phyloP scores from a whole-genome alignment of 2,329 filamentous ascomycete genomes.

The Xylariaceae sp. region DNA sequence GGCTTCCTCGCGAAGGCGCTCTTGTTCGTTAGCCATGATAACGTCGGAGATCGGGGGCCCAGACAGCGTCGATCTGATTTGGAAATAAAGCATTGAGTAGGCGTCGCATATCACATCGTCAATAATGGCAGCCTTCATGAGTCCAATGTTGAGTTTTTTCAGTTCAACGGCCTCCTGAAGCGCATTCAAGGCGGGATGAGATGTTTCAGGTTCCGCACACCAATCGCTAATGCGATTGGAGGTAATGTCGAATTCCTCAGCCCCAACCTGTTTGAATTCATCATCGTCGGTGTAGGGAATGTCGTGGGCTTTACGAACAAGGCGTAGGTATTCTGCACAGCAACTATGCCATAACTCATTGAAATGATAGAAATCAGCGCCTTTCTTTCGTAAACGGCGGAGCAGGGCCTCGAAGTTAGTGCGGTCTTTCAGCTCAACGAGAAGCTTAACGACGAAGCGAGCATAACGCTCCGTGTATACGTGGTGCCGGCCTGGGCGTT shows the following conservation, averaged over 20 bases:
- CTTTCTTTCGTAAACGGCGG: conserved; percentile 75
- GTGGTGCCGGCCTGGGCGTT: conserved; percentile 79
- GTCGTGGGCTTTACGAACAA: conserved; percentile 46
- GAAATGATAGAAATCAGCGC: conserved; percentile 68
- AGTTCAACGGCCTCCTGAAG: conserved; percentile 56
- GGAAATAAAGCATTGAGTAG: conserved; percentile 72
- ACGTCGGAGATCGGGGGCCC: conserved; percentile 42
- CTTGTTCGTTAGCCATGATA: conserved; percentile 40
- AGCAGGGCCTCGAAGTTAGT: conserved; percentile 72
- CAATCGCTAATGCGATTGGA: conserved; percentile 52
- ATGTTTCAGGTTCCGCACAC: conserved; percentile 37
- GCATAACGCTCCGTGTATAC: conserved; percentile 88
- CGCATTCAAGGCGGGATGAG: conserved; percentile 43
- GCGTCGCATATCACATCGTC: conserved; percentile 93
- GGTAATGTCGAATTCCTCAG: conserved; percentile 55
- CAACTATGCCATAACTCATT: conserved; percentile 56
- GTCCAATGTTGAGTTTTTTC: conserved; percentile 73
- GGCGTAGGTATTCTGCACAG: conserved; percentile 48
- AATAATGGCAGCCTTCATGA: conserved; percentile 81
- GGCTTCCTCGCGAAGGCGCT: conserved; percentile 31
- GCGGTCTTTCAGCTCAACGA: conserved; percentile 72
- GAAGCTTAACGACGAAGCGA: conserved; percentile 71
- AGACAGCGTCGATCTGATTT: conserved; percentile 58
- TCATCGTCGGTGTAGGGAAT: conserved; percentile 47
- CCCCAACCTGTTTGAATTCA: conserved; percentile 48